Base-by-base conservation (phyloP, 352 stramenopile genomes). In the Phytopythium montanum region DNA sequence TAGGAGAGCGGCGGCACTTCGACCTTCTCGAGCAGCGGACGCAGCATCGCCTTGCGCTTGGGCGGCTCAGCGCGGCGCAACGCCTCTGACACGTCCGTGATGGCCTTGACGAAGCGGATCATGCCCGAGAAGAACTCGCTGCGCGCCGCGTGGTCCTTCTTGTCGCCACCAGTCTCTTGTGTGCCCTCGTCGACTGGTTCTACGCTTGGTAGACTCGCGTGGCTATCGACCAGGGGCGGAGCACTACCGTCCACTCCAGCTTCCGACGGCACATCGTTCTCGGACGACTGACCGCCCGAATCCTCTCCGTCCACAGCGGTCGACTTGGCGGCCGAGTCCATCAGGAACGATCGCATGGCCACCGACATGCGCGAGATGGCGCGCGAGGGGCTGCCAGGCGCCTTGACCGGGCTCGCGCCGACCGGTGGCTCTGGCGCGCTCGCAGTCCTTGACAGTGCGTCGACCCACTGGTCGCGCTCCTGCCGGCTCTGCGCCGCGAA, bases 81-180 rank as follows among this genome's bases (percentile, higher is more conserved):
- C 39, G 75, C 68, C 61, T 94, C 85, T 16, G 81, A 90, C 7
- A 94, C 67, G 58, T 94, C 85, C 4, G 85, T 94, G 64, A 92
- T 88, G 12, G 75, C 66, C 65, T 94, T 94, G 38, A 94, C 68
- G 61, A 94, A 94, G 52, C 78, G 69, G 61, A 91, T 88, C 78
- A 91, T 89, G 21, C 65, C 76, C 14, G 75, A 86, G 62, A 94
- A 94, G 57, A 91, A 94, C 66, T 90, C 76, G 62, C 91, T 90
- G 19, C 85, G 79, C 14, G 61, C 56, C 29, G 84, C 71, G 51
- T 88, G 72, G 31, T 71, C 60, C 4, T 5, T 16, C 25, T 23
- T 6, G 25, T 5, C 25, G 44, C 44, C 7, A 5, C 18, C 44
- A 2, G 9, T 26, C 12, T 33, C 23, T 6, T 14, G 19, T 46